Evolutionary conservation across 495 filamentous ascomycete species (phyloP).

Genomic region (Penicillium nucicola): DNA sequence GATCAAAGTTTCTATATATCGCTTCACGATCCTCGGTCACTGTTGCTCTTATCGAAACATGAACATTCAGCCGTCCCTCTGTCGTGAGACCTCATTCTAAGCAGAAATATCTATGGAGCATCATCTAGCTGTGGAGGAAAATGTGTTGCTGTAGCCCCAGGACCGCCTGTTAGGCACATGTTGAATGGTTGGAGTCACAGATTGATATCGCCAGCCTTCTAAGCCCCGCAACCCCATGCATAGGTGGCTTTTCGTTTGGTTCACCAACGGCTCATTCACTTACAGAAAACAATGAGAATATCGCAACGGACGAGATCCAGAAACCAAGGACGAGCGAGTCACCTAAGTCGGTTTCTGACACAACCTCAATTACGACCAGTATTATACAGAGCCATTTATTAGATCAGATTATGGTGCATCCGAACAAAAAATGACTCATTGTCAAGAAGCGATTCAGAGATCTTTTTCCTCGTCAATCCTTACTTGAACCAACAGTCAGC

Average conservation of each 20-base stretch:
- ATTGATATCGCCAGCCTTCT: slow-evolving; percentile 13
- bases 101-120: slow-evolving; percentile 16
- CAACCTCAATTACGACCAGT: slow-evolving; percentile 43
- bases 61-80: slow-evolving; percentile 10
- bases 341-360: slow-evolving; percentile 15
- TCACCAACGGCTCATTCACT: slow-evolving; percentile 8
- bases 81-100: slow-evolving; percentile 11
- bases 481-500: background rate
- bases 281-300: slow-evolving; percentile 22
- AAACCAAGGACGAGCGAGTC: slow-evolving; percentile 27
- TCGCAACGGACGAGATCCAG: slow-evolving; percentile 18
- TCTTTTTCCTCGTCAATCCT: background rate
- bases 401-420: slow-evolving; percentile 27
- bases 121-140: slow-evolving; percentile 20
- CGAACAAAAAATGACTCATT: slow-evolving; percentile 10
- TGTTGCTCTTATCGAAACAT: slow-evolving; percentile 13
- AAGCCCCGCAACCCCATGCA: too few relatives aligned
- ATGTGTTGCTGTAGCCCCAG: slow-evolving; percentile 10
- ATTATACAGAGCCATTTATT: slow-evolving; percentile 30
- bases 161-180: slow-evolving; percentile 14
- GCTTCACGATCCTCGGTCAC: slow-evolving; percentile 14
- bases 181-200: slow-evolving; percentile 13
- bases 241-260: too few relatives aligned
- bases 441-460: background rate
- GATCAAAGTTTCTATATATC: slow-evolving; percentile 24